These are phyloP conservation scores for Pelargonium hybrid DNA, from an alignment of 441 rosid genomes.

Conservation along the genomic window DNA sequence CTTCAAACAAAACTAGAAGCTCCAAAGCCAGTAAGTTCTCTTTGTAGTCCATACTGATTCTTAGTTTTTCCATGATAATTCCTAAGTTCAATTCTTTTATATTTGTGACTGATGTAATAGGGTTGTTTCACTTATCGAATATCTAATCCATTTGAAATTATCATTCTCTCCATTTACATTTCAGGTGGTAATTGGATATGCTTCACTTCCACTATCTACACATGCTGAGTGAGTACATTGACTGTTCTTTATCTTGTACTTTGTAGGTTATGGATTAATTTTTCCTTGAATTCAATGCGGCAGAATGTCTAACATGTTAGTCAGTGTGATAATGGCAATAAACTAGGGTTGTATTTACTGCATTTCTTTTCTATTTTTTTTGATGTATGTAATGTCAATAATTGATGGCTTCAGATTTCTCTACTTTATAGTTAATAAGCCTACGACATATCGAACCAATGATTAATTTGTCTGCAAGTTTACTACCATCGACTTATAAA, in stretches of 20 bases:
- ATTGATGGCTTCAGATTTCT: background rate
- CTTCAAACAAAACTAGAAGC: conserved; percentile 98
- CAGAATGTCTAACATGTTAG: background rate
- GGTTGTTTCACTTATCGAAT: conserved; percentile 11
- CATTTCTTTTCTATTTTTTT: too few relatives aligned
- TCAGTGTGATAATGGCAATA: background rate
- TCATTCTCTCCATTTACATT: conserved; percentile 20
- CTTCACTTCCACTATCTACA: conserved; percentile 82
- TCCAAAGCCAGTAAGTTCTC: conserved; percentile 82
- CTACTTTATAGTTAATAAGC: background rate
- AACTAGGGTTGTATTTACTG: background rate
- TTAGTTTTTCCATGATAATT: background rate
- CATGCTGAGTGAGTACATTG: conserved; percentile 67
- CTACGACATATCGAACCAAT: background rate
- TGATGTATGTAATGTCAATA: background rate
- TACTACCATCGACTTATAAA: background rate
- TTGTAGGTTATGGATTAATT: background rate
- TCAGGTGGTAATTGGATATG: conserved; percentile 90
- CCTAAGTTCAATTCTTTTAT: conserved; percentile 1
- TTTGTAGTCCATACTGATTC: conserved; percentile 9
- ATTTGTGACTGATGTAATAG: background rate
- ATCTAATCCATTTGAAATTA: conserved; percentile 6
- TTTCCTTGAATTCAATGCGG: background rate
- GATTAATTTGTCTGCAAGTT: background rate
- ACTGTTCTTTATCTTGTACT: background rate